phyloP scores from a whole-genome alignment of 2,329 filamentous ascomycete species.

The Macrophomina pseudophaseolina region DNA sequence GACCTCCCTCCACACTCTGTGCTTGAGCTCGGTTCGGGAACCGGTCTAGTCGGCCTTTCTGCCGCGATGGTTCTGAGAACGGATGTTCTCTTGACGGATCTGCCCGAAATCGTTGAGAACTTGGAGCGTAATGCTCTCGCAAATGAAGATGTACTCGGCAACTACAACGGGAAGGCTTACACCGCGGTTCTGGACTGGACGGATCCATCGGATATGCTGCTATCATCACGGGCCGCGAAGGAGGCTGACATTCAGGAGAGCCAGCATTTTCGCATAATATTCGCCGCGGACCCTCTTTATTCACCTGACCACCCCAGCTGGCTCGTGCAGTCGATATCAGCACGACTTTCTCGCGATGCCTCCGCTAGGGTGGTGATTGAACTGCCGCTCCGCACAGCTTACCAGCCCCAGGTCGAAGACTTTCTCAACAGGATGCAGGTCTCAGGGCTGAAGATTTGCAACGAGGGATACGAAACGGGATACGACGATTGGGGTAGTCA shows the following conservation, averaged over 20 bases:
- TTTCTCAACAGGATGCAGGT: conserved; percentile 67
- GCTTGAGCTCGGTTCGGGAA: conserved; percentile 87
- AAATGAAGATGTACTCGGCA: conserved; percentile 64
- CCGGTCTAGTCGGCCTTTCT: conserved; percentile 86
- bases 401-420: conserved; percentile 66
- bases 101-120: conserved; percentile 83
- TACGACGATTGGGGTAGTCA: conserved; percentile 75
- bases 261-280: conserved; percentile 62
- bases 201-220: conserved; percentile 50
- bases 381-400: conserved; percentile 76
- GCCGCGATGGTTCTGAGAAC: conserved; percentile 74
- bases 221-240: conserved; percentile 10
- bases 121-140: conserved; percentile 72
- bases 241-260: conserved; percentile 15
- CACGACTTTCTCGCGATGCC: conserved; percentile 65
- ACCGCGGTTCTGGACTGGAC: conserved; percentile 77
- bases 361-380: conserved; percentile 76
- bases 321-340: conserved; percentile 71
- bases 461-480: conserved; percentile 68
- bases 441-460: conserved; percentile 58
- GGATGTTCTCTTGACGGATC: conserved; percentile 76
- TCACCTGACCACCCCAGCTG: conserved; percentile 79
- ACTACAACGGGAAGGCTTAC: conserved; percentile 61
- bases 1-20: conserved; percentile 38
- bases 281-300: conserved; percentile 88